These are phyloP conservation scores for Solanum bulbocastanum DNA, from an alignment of 257 asterid species.

Conservation along the genomic window DNA sequence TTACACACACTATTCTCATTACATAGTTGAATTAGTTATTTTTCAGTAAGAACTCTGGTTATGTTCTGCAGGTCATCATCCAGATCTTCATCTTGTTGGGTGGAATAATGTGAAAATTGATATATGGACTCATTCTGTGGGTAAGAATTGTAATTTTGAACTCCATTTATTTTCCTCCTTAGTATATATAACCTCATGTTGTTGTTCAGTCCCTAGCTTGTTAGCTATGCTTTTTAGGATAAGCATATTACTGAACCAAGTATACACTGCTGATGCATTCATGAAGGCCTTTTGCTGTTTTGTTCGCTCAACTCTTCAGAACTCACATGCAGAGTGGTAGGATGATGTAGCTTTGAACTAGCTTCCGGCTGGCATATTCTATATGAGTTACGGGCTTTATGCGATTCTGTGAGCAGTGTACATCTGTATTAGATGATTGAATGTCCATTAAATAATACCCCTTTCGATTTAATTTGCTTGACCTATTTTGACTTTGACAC, in stretches of 20 bases:
- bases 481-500: not conserved
- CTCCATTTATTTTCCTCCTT: constrained; percentile 1
- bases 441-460: not conserved
- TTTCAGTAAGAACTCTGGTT: not conserved
- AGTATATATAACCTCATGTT: not conserved
- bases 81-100: constrained; percentile 95
- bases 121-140: constrained; percentile 91
- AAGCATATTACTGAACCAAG: not conserved
- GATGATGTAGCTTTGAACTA: not conserved
- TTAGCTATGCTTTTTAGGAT: not conserved
- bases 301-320: not conserved
- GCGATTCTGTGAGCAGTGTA: not conserved
- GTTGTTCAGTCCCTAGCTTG: not conserved
- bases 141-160: constrained; percentile 25
- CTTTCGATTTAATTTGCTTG: not conserved
- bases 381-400: not conserved
- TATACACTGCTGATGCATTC: not conserved
- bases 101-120: constrained; percentile 91
- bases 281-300: not conserved
- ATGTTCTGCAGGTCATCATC: constrained; percentile 71
- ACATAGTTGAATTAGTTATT: not conserved
- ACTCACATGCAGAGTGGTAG: not conserved
- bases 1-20: not conserved
- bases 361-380: not conserved
- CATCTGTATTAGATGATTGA: not conserved